Evolutionary conservation across 2,329 filamentous ascomycete genomes (phyloP).

Genomic region (Rutstroemia sp.): DNA sequence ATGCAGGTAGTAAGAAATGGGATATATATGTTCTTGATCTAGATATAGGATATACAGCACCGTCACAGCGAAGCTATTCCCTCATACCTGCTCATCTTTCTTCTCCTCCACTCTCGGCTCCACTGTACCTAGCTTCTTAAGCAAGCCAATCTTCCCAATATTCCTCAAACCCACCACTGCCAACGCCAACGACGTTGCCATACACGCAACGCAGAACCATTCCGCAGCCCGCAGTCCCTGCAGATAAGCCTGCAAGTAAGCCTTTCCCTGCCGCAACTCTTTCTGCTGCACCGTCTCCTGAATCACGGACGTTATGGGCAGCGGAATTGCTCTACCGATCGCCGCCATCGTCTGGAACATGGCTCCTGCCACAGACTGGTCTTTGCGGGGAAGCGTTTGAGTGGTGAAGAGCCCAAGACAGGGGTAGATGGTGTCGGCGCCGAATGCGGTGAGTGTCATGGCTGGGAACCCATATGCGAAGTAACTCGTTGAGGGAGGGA

Average conservation of each 20-base stretch:
- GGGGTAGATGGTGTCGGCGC: constrained; percentile 61
- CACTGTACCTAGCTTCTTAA: constrained; percentile 21
- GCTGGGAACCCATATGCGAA: constrained; percentile 61
- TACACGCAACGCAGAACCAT: constrained; percentile 21
- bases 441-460: constrained; percentile 58
- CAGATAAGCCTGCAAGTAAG: constrained; percentile 10
- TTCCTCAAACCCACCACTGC: constrained; percentile 14
- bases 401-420: constrained; percentile 60
- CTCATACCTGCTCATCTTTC: not conserved
- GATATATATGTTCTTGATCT: too few relatives aligned
- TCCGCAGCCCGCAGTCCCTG: constrained; percentile 18
- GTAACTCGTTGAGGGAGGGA: constrained; percentile 52
- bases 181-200: constrained; percentile 11
- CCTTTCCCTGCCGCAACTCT: constrained; percentile 30
- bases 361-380: constrained; percentile 61
- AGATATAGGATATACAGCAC: too few relatives aligned
- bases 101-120: not conserved
- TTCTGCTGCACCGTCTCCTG: constrained; percentile 54
- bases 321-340: constrained; percentile 56
- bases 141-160: constrained; percentile 25
- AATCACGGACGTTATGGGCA: constrained; percentile 57
- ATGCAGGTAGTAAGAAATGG: too few relatives aligned
- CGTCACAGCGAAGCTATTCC: too few relatives aligned
- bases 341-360: constrained; percentile 61
- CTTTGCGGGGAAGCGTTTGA: constrained; percentile 50